These are phyloP conservation scores for Phytophthora rubi DNA, from an alignment of 352 stramenopile species.

Conservation along the genomic window DNA sequence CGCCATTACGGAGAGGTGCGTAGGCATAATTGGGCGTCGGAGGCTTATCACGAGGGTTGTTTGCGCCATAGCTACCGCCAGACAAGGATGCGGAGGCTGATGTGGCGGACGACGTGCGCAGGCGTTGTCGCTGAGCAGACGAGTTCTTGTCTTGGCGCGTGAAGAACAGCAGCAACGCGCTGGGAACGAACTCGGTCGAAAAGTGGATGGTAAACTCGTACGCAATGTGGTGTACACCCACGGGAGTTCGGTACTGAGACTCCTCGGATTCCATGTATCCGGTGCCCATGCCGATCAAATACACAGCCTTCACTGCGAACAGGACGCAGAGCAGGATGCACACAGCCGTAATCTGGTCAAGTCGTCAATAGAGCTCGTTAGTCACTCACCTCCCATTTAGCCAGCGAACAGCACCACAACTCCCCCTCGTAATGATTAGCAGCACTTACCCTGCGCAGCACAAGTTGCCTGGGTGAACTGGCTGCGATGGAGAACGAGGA, in stretches of 20 bases:
- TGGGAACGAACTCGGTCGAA: conserved; percentile 77
- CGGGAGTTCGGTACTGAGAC: conserved; percentile 61
- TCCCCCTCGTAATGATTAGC: conserved; percentile 2
- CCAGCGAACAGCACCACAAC: conserved; percentile 12
- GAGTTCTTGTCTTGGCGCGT: conserved; percentile 54
- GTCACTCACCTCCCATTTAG: neutral
- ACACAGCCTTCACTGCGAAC: conserved; percentile 70
- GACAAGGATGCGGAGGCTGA: conserved; percentile 40
- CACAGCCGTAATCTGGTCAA: conserved; percentile 72
- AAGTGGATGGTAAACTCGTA: conserved; percentile 82
- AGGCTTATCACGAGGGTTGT: conserved; percentile 45
- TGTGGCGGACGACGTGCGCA: conserved; percentile 35
- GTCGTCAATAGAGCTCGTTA: conserved; percentile 10
- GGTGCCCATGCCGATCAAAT: conserved; percentile 74
- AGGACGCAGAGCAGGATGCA: conserved; percentile 76
- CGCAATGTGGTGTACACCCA: conserved; percentile 71
- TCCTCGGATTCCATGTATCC: conserved; percentile 68
- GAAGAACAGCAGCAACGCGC: conserved; percentile 70
- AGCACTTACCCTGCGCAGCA: conserved; percentile 66
- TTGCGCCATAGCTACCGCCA: conserved; percentile 38
- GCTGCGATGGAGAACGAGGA: conserved; percentile 32
- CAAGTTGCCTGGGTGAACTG: conserved; percentile 60
- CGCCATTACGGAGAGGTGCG: too few relatives aligned
- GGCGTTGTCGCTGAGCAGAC: conserved; percentile 28
- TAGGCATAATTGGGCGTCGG: conserved; percentile 32